A percentile compares a stretch with the other conserved stretches of the same genome.
Evolutionary conservation across 2,329 filamentous ascomycete species (phyloP).

Genomic region (Apiospora rasikravindrae): DNA sequence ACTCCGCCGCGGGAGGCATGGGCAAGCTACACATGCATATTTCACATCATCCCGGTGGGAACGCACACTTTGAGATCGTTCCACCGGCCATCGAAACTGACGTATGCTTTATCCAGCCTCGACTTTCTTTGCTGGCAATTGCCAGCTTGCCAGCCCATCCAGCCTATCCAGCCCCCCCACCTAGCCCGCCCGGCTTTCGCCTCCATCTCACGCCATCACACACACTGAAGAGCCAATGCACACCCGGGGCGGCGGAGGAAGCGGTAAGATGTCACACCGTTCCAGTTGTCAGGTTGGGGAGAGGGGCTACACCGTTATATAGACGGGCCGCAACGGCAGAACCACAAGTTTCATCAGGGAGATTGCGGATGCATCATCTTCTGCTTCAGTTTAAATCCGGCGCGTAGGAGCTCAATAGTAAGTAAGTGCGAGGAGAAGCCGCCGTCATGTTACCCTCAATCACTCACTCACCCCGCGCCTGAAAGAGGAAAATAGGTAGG

Average conservation of each 20-base stretch:
- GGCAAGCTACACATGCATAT: background rate
- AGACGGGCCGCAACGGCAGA: background rate
- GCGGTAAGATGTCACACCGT: background rate
- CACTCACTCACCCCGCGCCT: background rate
- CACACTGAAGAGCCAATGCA: background rate
- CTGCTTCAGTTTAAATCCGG: background rate
- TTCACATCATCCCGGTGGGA: background rate
- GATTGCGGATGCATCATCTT: background rate
- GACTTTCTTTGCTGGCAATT: constrained; percentile 3
- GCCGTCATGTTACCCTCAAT: background rate
- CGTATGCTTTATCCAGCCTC: background rate
- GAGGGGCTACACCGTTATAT: background rate
- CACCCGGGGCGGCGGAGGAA: background rate
- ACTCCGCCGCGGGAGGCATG: background rate
- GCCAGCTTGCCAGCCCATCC: background rate
- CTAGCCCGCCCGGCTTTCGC: background rate
- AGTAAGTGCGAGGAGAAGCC: background rate
- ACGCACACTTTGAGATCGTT: background rate
- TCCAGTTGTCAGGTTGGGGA: background rate
- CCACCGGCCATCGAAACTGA: background rate
- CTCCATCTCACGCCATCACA: background rate
- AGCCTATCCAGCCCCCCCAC: background rate
- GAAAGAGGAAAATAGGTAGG: background rate
- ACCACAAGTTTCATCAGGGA: background rate
- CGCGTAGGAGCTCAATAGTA: background rate